Evolutionary conservation across 2,329 filamentous ascomycete species (phyloP), one percentile per base, ranked within the genome.

Genomic region (Tolypocladium album): DNA sequence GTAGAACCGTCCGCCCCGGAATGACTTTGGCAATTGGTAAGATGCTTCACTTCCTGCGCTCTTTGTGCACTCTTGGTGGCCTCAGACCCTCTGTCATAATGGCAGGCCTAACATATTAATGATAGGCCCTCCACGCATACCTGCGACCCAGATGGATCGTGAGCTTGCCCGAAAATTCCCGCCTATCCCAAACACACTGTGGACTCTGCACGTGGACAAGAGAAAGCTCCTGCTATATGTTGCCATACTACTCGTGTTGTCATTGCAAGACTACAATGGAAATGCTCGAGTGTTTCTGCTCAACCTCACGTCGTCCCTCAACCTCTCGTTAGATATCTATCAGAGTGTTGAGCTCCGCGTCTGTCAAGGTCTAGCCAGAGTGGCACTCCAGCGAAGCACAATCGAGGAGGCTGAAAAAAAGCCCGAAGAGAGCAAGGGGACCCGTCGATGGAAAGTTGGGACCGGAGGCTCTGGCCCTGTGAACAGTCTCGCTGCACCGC

Each of bases 211-310:
- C 0, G 73, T 83, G 56, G 82, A 85, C 58, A 88, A 86, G 67
- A 79, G 87, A 53, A 81, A 82, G 34, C 76, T 92, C 9, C 79
- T 95, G 8, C 74, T 95, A 9, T 88, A 94, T 66, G 83, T 86
- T 0, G 76, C 91, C 47, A 76, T 95, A 0, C 76, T 96, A 3
- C 77, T 94, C 34, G 68, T 92, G 7, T 75, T 96, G 2, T 92
- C 89, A 2, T 75, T 95, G 17, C 87, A 94, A 67, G 84, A 89
- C 63, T 96, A 94, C 72, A 84, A 81, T 50, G 84, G 88, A 5
- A 86, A 90, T 67, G 89, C 89, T 3, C 83, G 90, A 15, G 78
- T 89, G 2, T 76, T 94, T 24, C 78, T 96, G 58, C 75, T 91
- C 20, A 80, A 88, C 64, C 71, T 93, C 47, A 80, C 88, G 1